Evolutionary conservation across 2,329 filamentous ascomycete genomes (phyloP), one percentile per base, ranked within the genome.

Genomic region (Colletotrichum abscissum): DNA sequence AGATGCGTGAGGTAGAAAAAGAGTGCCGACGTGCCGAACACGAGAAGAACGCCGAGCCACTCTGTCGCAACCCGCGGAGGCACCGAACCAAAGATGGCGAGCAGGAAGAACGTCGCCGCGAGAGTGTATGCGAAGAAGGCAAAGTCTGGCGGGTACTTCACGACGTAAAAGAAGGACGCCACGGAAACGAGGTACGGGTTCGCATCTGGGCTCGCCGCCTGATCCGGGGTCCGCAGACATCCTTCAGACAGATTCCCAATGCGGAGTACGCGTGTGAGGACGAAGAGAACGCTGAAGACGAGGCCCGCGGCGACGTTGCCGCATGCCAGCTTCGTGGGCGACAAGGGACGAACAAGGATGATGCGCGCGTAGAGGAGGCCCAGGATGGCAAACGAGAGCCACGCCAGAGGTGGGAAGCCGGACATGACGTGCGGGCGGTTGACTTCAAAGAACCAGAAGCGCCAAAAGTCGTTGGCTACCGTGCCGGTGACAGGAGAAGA

Each of bases 101-200:
- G 80, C 0, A 86, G 77, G 3, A 84, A 73, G 0, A 86, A 76
- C 72, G 83, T 86, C 5, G 75, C 81, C 0, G 82, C 81, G 58
- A 86, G 78, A 12, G 83, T 84, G 46, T 82, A 83, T 4, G 84
- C 78, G 80, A 83, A 85, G 72, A 85, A 87, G 4, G 84, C 84
- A 4, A 87, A 79, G 73, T 87, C 86, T 5, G 86, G 86, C 0
- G 86, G 85, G 60, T 86, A 86, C 76, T 87, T 87, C 75, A 82
- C 77, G 56, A 86, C 75, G 79, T 86, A 87, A 77, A 87, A 85
- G 78, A 87, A 87, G 6, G 85, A 82, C 30, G 78, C 76, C 1
- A 78, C 76, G 0, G 85, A 86, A 5, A 76, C 79, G 19, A 87
- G 81, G 58, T 86, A 87, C 2, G 81, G 84, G 73, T 87, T 86